Percentiles rank a stretch among this genome's conserved stretches.
These are phyloP conservation scores for Yamadazyma akitaensis DNA, from an alignment of 805 yeast species.

Conservation along the genomic window DNA sequence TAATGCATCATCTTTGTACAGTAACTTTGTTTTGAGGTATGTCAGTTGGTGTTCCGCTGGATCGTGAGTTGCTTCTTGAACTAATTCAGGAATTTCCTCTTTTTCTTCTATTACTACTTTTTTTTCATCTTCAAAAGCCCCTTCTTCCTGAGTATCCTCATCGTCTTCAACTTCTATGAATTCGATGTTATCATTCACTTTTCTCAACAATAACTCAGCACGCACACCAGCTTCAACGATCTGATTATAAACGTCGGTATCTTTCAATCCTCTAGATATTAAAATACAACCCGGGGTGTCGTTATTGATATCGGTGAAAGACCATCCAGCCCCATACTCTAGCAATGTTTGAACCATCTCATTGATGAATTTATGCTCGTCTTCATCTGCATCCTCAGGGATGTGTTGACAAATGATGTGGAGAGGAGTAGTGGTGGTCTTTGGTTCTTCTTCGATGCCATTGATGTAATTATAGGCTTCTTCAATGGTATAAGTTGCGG, in stretches of 20 bases:
- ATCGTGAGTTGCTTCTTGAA: conserved; percentile 19
- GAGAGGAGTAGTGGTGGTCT: conserved; percentile 76
- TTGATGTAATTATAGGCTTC: conserved; percentile 62
- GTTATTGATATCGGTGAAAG: conserved; percentile 63
- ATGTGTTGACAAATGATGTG: conserved; percentile 63
- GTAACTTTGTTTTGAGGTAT: conserved; percentile 62
- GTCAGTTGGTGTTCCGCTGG: conserved; percentile 65
- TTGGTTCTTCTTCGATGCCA: conserved; percentile 33
- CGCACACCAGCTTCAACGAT: conserved; percentile 86
- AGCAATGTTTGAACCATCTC: conserved; percentile 64
- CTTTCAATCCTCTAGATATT: conserved; percentile 45
- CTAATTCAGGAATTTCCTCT: conserved; percentile 2
- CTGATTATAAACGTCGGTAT: conserved; percentile 38
- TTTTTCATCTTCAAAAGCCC: too few species aligned
- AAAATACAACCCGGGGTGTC: conserved; percentile 87
- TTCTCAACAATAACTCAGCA: conserved; percentile 78
- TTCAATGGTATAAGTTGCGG: conserved; percentile 79
- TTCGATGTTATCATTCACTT: conserved; percentile 62
- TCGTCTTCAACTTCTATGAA: conserved; percentile 43
- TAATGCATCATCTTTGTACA: conserved; percentile 65
- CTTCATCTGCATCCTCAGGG: conserved; percentile 44
- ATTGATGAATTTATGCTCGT: conserved; percentile 40
- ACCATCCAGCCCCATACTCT: conserved; percentile 92
- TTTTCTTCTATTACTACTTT: conserved; percentile 3
- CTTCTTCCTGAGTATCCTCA: conserved; percentile 22